These are phyloP conservation scores for Aschersonia sp. DNA, from an alignment of 2,329 filamentous ascomycete species.

Conservation along the genomic window DNA sequence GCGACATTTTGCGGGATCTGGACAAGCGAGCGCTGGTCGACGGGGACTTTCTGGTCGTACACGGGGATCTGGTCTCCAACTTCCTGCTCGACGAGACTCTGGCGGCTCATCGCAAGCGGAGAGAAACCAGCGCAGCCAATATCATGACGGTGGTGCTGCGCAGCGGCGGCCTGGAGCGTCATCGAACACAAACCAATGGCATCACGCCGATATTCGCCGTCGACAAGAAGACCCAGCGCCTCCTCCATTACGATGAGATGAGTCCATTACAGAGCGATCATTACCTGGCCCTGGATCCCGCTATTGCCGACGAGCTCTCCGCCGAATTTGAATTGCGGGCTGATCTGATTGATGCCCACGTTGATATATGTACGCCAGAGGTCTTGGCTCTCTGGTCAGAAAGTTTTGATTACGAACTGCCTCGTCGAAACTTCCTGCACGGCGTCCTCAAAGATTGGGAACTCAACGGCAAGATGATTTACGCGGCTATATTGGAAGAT, in stretches of 20 bases:
- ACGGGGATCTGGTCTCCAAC: slow-evolving; percentile 86
- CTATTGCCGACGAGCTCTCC: slow-evolving; percentile 56
- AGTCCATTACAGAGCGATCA: slow-evolving; percentile 50
- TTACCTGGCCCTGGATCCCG: slow-evolving; percentile 60
- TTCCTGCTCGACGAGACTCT: slow-evolving; percentile 69
- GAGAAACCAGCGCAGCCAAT: slow-evolving; percentile 75
- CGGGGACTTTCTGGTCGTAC: slow-evolving; percentile 83
- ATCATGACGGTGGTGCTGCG: slow-evolving; percentile 95
- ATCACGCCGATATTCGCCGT: slow-evolving; percentile 75
- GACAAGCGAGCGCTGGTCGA: slow-evolving; percentile 74
- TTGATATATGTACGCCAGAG: slow-evolving; percentile 95
- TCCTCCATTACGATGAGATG: slow-evolving; percentile 90
- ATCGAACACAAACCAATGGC: slow-evolving; percentile 63
- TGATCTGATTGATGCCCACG: slow-evolving; percentile 84
- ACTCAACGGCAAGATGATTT: slow-evolving; percentile 91
- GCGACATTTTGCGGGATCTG: slow-evolving; percentile 88
- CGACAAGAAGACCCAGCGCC: slow-evolving; percentile 65
- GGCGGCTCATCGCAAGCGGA: slow-evolving; percentile 63
- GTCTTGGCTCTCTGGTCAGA: slow-evolving; percentile 92
- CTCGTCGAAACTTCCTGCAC: slow-evolving; percentile 75
- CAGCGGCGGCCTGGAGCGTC: slow-evolving; percentile 52
- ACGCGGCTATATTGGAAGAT: slow-evolving; percentile 70
- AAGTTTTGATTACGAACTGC: slow-evolving; percentile 91
- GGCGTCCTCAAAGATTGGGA: slow-evolving; percentile 95
- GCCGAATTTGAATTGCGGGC: slow-evolving; percentile 68